phyloP scores from a whole-genome alignment of 2,329 filamentous ascomycete genomes.

The Colletotrichum orbiculare region DNA sequence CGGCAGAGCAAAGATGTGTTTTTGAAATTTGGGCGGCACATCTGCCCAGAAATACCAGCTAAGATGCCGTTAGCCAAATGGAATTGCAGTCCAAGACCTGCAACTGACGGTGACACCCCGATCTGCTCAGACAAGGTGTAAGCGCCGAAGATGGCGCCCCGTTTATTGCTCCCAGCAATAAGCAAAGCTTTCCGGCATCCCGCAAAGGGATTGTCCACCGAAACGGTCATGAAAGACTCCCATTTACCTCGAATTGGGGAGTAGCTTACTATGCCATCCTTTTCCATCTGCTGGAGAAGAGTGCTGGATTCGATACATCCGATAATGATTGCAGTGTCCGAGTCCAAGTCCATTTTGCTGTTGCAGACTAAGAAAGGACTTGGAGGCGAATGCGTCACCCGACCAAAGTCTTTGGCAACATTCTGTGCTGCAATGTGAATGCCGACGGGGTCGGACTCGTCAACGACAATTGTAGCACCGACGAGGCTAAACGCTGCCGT shows the following conservation, averaged over 20 bases:
- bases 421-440: slow-evolving; percentile 48
- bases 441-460: slow-evolving; percentile 45
- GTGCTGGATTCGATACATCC: slow-evolving; percentile 51
- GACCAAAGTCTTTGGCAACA: slow-evolving; percentile 43
- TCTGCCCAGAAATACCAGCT: slow-evolving; percentile 71
- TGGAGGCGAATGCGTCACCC: slow-evolving; percentile 37
- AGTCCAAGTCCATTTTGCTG: background rate
- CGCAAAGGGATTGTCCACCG: slow-evolving; percentile 56
- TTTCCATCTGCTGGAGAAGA: slow-evolving; percentile 57
- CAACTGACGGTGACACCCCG: slow-evolving; percentile 63
- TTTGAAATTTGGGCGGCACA: slow-evolving; percentile 60
- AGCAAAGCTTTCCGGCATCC: slow-evolving; percentile 61
- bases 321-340: slow-evolving; percentile 15
- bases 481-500: slow-evolving; percentile 40
- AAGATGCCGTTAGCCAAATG: background rate
- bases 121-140: slow-evolving; percentile 72
- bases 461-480: slow-evolving; percentile 45
- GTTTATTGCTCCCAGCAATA: slow-evolving; percentile 68
- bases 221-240: slow-evolving; percentile 64
- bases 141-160: slow-evolving; percentile 68
- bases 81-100: background rate
- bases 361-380: slow-evolving; percentile 4
- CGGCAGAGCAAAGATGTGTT: slow-evolving; percentile 60
- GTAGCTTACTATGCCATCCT: slow-evolving; percentile 57
- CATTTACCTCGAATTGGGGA: slow-evolving; percentile 62